A percentile compares a stretch with the other conserved stretches of the same genome.
phyloP scores from a whole-genome alignment of 805 yeast genomes.

The Saccharomycopsis oosterbeekiorum region DNA sequence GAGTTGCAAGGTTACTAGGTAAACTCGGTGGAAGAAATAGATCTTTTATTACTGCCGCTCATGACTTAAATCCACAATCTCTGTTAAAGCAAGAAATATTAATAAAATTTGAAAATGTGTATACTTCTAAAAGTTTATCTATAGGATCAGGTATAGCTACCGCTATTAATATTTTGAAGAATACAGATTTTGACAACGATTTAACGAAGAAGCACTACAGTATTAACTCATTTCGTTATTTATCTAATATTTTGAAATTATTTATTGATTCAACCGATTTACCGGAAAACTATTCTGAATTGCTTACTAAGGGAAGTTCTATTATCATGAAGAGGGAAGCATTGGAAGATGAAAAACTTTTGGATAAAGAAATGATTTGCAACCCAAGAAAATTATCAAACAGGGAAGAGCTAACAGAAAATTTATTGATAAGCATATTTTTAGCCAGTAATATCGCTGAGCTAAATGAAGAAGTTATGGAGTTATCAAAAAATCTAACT shows the following conservation, averaged over 20 bases:
- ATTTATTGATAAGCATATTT: constrained; percentile 61
- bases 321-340: constrained; percentile 29
- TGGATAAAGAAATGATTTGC: constrained; percentile 34
- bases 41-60: constrained; percentile 66
- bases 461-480: constrained; percentile 54
- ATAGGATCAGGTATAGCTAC: constrained; percentile 76
- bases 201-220: constrained; percentile 47
- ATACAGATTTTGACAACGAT: constrained; percentile 36
- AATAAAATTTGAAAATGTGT: constrained; percentile 62
- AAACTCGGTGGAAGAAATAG: constrained; percentile 95
- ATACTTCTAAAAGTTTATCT: constrained; percentile 54
- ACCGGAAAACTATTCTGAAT: constrained; percentile 32
- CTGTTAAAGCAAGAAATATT: constrained; percentile 55
- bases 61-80: constrained; percentile 43
- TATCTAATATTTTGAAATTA: constrained; percentile 55
- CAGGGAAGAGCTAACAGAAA: constrained; percentile 56
- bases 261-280: constrained; percentile 42
- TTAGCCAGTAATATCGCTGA: constrained; percentile 70
- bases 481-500: constrained; percentile 53
- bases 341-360: constrained; percentile 26
- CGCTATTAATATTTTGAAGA: constrained; percentile 68
- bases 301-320: constrained; percentile 41
- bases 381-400: constrained; percentile 42
- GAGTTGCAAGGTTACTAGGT: constrained; percentile 86
- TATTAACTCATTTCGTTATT: constrained; percentile 65